Conservation (phyloP, 208 protist species). For the Acanthamoeba triangularis region DNA sequence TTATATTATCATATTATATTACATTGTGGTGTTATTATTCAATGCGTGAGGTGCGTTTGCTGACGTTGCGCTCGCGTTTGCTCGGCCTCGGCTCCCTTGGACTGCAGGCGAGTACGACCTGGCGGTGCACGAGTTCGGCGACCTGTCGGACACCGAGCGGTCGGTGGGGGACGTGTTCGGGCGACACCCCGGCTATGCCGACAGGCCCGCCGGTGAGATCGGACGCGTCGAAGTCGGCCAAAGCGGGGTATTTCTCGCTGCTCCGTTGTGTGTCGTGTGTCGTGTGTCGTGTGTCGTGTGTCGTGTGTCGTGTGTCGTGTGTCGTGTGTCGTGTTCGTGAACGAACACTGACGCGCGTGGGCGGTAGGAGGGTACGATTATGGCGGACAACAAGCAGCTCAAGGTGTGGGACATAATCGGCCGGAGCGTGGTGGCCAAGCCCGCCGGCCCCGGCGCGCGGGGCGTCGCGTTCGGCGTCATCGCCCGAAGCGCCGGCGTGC, state of each 20-base stretch:
- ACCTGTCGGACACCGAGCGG: neutral
- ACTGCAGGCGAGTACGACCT: neutral
- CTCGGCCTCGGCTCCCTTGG: no score
- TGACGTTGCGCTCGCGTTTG: neutral
- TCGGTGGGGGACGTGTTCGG: constrained; percentile 31
- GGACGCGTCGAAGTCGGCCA: neutral
- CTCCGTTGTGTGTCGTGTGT: neutral
- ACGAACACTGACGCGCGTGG: no score
- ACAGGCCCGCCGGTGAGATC: neutral
- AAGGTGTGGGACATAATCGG: constrained; percentile 68
- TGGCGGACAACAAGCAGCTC: constrained; percentile 3
- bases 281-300: no score
- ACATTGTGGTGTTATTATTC: no score
- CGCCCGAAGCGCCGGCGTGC: constrained; percentile 42
- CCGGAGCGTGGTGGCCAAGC: neutral
- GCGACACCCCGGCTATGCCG: neutral
- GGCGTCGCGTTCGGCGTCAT: constrained; percentile 1
- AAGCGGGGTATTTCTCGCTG: neutral
- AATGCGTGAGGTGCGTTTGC: no score
- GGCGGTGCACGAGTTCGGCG: constrained; percentile 54
- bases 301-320: no score
- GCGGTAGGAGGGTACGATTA: neutral
- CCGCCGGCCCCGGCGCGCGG: no score
- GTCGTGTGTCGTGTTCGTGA: neutral
- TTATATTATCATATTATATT: no score